Evolutionary conservation across 202 grass and related monocot genomes (phyloP).

Genomic region (Brachypodium distachyon): DNA sequence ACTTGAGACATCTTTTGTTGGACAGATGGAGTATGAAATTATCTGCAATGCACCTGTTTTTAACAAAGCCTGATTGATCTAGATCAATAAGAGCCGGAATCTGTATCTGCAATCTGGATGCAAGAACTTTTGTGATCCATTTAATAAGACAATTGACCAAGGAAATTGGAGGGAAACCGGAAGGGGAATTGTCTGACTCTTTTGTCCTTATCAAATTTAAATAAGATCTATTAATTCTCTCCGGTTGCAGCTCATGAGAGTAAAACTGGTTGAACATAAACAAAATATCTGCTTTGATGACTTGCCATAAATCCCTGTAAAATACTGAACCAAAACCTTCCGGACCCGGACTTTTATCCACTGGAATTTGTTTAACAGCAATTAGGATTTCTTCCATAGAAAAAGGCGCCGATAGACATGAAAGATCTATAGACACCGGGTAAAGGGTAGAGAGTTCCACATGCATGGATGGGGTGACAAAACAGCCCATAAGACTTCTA

Average conservation of each 20-base stretch:
- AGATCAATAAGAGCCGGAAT: not conserved
- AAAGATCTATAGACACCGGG: no score
- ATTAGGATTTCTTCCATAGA: not conserved
- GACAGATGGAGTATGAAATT: no score
- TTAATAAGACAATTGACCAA: not conserved
- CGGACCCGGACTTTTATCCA: not conserved
- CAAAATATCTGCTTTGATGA: not conserved
- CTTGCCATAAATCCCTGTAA: not conserved
- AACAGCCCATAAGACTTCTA: no score
- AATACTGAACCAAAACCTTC: not conserved
- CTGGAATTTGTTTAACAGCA: not conserved
- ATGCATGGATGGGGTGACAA: no score
- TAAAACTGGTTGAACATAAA: not conserved
- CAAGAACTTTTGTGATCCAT: not conserved
- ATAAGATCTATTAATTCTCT: not conserved
- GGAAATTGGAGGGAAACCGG: not conserved
- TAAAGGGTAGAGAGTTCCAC: no score
- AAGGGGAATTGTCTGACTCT: not conserved
- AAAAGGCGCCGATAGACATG: no score
- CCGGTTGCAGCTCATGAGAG: not conserved
- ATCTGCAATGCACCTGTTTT: not conserved
- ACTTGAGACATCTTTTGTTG: no score
- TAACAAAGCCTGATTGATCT: not conserved
- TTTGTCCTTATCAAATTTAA: not conserved
- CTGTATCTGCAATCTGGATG: not conserved